Conservation (phyloP, 2,329 filamentous ascomycete species). For the Zopfia rhizophila region DNA sequence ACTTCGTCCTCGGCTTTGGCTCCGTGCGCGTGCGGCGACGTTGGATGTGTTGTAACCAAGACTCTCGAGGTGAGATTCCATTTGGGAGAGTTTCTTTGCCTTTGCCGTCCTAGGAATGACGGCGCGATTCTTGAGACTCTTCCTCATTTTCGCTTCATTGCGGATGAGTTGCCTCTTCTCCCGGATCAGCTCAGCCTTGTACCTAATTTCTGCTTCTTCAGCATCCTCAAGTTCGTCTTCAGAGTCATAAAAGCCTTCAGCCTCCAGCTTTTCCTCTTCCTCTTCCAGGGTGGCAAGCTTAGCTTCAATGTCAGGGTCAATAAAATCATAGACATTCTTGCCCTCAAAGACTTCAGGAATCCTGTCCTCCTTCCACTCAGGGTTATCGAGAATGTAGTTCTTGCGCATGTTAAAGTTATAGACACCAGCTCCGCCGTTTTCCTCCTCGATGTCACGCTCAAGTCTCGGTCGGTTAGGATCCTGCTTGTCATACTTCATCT, state of each 20-base stretch:
- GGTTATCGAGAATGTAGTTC: constrained; percentile 86
- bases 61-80: constrained; percentile 85
- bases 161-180: constrained; percentile 93
- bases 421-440: constrained; percentile 94
- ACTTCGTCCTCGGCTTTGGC: constrained; percentile 77
- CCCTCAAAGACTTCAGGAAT: constrained; percentile 94
- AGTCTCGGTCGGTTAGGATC: constrained; percentile 86
- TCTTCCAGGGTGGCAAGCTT: constrained; percentile 93
- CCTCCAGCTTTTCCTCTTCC: constrained; percentile 92
- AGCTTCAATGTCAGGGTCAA: constrained; percentile 94
- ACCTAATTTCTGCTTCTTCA: constrained; percentile 85
- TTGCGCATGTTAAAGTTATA: constrained; percentile 92
- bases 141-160: constrained; percentile 95
- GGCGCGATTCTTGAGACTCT: constrained; percentile 96
- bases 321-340: constrained; percentile 97
- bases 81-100: constrained; percentile 84
- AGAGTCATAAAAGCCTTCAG: constrained; percentile 90
- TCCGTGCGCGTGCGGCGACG: constrained; percentile 77
- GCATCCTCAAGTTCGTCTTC: constrained; percentile 80
- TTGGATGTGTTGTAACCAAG: constrained; percentile 86
- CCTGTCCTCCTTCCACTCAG: constrained; percentile 96
- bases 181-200: constrained; percentile 94
- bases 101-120: constrained; percentile 86
- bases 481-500: constrained; percentile 88
- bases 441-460: constrained; percentile 87